Evolutionary conservation across 1,284 basidiomycete genomes (phyloP).

Genomic region (Tylopilus sp.): DNA sequence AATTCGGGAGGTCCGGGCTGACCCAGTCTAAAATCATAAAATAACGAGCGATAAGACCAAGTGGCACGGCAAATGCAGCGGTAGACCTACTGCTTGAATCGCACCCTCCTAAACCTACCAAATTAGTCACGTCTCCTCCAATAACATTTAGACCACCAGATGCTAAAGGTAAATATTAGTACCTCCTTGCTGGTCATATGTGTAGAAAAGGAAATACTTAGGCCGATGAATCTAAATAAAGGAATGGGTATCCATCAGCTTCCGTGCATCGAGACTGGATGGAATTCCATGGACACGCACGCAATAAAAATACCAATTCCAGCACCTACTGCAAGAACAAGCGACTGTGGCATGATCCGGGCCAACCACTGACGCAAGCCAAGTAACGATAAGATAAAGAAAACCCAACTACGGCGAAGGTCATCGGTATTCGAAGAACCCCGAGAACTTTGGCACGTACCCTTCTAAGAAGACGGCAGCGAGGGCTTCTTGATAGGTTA

Average conservation of each 20-base stretch:
- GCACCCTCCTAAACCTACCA: slow-evolving; percentile 84
- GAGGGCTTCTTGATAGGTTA: slow-evolving; percentile 80
- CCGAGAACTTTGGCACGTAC: slow-evolving; percentile 34
- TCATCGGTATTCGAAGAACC: slow-evolving; percentile 1
- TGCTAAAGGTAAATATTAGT: slow-evolving; percentile 36
- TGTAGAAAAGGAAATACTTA: slow-evolving; percentile 34
- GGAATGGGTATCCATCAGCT: slow-evolving; percentile 8
- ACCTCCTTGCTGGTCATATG: not conserved
- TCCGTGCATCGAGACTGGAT: not conserved
- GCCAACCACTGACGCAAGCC: slow-evolving; percentile 90
- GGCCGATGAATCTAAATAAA: slow-evolving; percentile 57
- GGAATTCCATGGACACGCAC: slow-evolving; percentile 35
- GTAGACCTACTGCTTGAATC: slow-evolving; percentile 42
- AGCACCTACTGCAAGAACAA: slow-evolving; percentile 80
- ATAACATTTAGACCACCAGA: slow-evolving; percentile 72
- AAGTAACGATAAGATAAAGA: slow-evolving; percentile 77
- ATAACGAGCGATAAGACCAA: slow-evolving; percentile 1
- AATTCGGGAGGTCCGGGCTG: slow-evolving; percentile 45
- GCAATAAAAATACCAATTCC: slow-evolving; percentile 87
- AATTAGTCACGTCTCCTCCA: slow-evolving; percentile 68
- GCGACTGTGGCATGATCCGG: slow-evolving; percentile 82
- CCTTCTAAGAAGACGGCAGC: slow-evolving; percentile 87
- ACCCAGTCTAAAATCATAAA: slow-evolving; percentile 31
- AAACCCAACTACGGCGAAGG: slow-evolving; percentile 59
- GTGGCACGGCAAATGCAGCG: not conserved